Base-by-base conservation (phyloP, 2,329 filamentous ascomycete species). In the Epichloe brachyelytri region DNA sequence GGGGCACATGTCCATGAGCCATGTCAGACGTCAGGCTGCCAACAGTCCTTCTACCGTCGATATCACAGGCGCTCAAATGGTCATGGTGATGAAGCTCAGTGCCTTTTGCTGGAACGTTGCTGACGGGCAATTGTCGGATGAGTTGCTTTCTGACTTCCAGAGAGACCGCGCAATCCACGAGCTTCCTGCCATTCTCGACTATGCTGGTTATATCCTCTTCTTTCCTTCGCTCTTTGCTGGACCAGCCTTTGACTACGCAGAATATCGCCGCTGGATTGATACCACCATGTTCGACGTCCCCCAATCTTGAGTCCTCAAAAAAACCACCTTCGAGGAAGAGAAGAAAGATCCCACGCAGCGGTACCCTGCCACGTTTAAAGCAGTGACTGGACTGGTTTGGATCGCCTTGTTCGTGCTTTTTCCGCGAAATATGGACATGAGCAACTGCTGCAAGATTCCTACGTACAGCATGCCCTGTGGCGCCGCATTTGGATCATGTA, bases 61-160 rank as follows among this genome's bases (percentile, higher is more conserved):
- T 65, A 90, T 98, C 58, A 96, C 91, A 0, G 90, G 86, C 40
- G 89, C 91, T 1, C 93, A 98, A 68, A 98, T 98, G 93, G 93
- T 98, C 36, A 71, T 97, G 59, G 84, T 97, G 56, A 98, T 98
- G 88, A 98, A 98, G 68, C 80, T 98, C 37, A 88, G 83, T 20
- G 86, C 91, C 5, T 98, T 98, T 64, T 95, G 88, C 71, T 98
- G 93, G 93, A 97, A 97, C 64, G 84, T 97, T 8, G 89, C 93
- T 61, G 93, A 98, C 65, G 94, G 93, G 19, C 82, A 84, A 53
- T 75, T 95, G 19, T 82, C 88, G 3, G 80, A 85, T 17, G 77
- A 84, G 43, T 80, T 90, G 52, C 78, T 98, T n/a, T 87, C 86
- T 1, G 87, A 93, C 47, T 80, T 85, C 44, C 93, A 98, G 65